Percentiles rank a stretch among this genome's conserved stretches.
Conservation (phyloP, 495 filamentous ascomycete genomes). For the Penicillium pulvis region DNA sequence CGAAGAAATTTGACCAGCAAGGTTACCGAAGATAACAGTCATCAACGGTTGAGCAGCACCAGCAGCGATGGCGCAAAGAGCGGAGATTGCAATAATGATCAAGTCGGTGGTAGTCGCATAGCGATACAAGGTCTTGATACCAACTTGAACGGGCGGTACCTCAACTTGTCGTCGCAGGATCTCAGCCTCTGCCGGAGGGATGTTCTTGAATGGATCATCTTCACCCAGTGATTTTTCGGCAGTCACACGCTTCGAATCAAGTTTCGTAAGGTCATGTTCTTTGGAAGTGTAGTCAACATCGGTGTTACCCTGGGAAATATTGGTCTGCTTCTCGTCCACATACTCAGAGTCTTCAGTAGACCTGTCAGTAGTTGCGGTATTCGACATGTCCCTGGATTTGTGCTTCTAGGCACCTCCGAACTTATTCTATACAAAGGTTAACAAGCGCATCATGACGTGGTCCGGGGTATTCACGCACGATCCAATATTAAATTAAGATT, state of each 20-base stretch:
- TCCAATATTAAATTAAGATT: background rate
- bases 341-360: background rate
- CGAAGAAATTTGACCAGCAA: background rate
- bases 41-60: conserved; percentile 8
- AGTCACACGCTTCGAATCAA: background rate
- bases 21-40: conserved; percentile 2
- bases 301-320: background rate
- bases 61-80: conserved; percentile 3
- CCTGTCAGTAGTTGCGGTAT: background rate
- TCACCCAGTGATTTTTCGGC: background rate
- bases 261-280: background rate
- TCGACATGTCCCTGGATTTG: background rate
- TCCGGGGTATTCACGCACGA: background rate
- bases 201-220: background rate
- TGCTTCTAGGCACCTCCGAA: background rate
- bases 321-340: background rate
- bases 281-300: background rate
- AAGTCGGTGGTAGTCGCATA: conserved; percentile 2
- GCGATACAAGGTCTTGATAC: background rate
- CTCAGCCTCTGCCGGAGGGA: background rate
- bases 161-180: background rate
- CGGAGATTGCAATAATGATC: background rate
- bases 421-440: background rate
- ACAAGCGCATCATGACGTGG: background rate
- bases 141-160: background rate